Evolutionary conservation across 495 filamentous ascomycete genomes (phyloP), one percentile per base, ranked within the genome.

Genomic region (Haplographium delicatum): DNA sequence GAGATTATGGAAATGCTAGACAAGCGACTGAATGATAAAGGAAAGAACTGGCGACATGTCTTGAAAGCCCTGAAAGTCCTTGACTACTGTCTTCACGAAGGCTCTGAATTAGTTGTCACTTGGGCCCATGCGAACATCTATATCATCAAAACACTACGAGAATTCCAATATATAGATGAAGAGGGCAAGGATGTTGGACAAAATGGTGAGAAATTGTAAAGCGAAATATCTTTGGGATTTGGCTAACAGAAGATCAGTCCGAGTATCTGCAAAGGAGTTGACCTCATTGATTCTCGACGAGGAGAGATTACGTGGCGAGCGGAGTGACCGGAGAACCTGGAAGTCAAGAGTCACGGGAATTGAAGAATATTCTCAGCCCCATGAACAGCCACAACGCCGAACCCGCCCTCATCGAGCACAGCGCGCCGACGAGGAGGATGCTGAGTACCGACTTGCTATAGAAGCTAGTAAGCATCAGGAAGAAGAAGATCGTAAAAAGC

Each of bases 1-100:
- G 91, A 99, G 63, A 96, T 99, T 59, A 95, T 99, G 84, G 94
- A 97, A 68, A 99, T 99, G 93, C 74, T 99, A 53, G 94, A 97
- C 69, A 97, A 97, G 75, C 86, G 94, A 52, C 74, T 99, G 59
- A 99, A 99, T 59, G 94, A 99, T 65, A 99, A 99, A 68, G 94
- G 94, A 60, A 99, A 96, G 77, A 99, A 99, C 68, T 99, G 94
- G 94, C 83, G 94, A 59, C 94, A 99, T 67, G 94, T 99, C 3
- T 74, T 99, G 47, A 99, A 99, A 71, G 93, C 91, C 23, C 71
- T 99, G 49, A 99, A 97, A 65, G 94, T 99, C 51, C 77, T 96
- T 50, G 94, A 99, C 69, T 99, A 99, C 69, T 95, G 89, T 72
- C 75, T 99, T 27, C 94, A 99, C 65, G 94, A 99, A 65, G 94